Conservation (phyloP, 805 yeast genomes). For the Sugiyamaella valdiviana region DNA sequence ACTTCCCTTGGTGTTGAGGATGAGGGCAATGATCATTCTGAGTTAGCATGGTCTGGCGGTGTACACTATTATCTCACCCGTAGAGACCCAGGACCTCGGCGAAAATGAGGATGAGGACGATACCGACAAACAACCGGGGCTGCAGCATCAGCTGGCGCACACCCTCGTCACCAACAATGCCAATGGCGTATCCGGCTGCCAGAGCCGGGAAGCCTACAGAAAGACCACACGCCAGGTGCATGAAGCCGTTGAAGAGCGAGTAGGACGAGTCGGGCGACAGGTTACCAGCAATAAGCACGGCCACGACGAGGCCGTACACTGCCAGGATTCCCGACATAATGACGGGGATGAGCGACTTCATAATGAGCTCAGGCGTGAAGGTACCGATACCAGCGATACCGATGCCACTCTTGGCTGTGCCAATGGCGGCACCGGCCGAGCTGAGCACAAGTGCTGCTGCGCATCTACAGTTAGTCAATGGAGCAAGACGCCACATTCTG, state of each 20-base stretch:
- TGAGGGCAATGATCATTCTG: conserved; percentile 81
- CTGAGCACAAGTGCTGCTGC: conserved; percentile 86
- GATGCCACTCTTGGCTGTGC: conserved; percentile 96
- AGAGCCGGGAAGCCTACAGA: conserved; percentile 95
- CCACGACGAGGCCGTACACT: conserved; percentile 93
- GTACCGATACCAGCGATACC: conserved; percentile 99
- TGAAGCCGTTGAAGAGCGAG: conserved; percentile 90
- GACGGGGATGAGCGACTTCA: conserved; percentile 88
- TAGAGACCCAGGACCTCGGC: conserved; percentile 87
- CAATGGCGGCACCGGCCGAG: conserved; percentile 97
- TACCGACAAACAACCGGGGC: conserved; percentile 83
- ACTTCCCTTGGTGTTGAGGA: conserved; percentile 83
- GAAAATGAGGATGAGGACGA: conserved; percentile 80
- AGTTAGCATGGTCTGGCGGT: conserved; percentile 1
- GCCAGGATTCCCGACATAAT: conserved; percentile 97
- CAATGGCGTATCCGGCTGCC: conserved; percentile 95
- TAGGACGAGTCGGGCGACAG: conserved; percentile 72
- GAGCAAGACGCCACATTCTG: neutral
- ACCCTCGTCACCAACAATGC: conserved; percentile 90
- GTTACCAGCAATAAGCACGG: conserved; percentile 84
- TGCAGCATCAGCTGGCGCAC: conserved; percentile 84
- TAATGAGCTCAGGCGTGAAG: conserved; percentile 92
- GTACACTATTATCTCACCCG: conserved; percentile 39
- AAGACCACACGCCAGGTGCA: conserved; percentile 95
- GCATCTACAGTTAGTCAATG: conserved; percentile 39